Percentiles rank a stretch among this genome's conserved stretches.
phyloP scores from a whole-genome alignment of 192 early-diverging fungal genomes.

The Phlyctochytrium planicorne region DNA sequence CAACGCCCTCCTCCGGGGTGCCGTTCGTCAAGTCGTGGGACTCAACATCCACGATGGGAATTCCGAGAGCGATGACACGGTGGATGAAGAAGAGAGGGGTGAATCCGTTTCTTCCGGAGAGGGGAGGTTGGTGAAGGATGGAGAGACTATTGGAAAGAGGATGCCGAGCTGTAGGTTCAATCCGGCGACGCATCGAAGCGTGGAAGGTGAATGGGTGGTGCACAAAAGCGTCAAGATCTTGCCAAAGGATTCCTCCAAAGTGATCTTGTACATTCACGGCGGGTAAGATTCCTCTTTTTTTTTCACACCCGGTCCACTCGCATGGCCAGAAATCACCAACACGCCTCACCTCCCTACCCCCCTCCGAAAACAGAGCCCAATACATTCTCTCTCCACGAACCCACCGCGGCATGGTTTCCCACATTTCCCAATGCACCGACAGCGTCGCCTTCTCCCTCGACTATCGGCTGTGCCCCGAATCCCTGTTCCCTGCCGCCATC shows the following conservation, averaged over 20 bases:
- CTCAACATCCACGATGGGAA: too few species aligned
- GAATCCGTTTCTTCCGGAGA: background rate
- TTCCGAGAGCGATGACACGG: too few species aligned
- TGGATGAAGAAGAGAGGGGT: too few species aligned
- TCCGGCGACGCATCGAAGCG: too few species aligned
- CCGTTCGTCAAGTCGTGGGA: constrained; percentile 14
- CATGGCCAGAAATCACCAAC: background rate
- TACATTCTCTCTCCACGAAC: constrained; percentile 38
- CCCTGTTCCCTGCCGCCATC: constrained; percentile 31
- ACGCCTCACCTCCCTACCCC: background rate
- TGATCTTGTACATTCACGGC: constrained; percentile 39
- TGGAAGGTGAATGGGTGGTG: constrained; percentile 30
- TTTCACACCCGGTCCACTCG: background rate
- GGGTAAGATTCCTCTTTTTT: constrained; percentile 18
- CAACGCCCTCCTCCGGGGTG: background rate
- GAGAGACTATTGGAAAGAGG: background rate
- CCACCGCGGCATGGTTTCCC: constrained; percentile 30
- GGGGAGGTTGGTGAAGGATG: background rate
- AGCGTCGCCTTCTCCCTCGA: constrained; percentile 35
- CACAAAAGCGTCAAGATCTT: constrained; percentile 5
- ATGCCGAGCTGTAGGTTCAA: too few species aligned
- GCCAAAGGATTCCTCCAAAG: background rate
- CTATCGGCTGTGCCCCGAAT: constrained; percentile 35
- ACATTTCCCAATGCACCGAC: constrained; percentile 7
- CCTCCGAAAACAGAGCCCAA: constrained; percentile 29